Percentiles rank a stretch among this genome's conserved stretches.
These are phyloP conservation scores for Quercus robur DNA, from an alignment of 306 rosid genomes.

Conservation along the genomic window DNA sequence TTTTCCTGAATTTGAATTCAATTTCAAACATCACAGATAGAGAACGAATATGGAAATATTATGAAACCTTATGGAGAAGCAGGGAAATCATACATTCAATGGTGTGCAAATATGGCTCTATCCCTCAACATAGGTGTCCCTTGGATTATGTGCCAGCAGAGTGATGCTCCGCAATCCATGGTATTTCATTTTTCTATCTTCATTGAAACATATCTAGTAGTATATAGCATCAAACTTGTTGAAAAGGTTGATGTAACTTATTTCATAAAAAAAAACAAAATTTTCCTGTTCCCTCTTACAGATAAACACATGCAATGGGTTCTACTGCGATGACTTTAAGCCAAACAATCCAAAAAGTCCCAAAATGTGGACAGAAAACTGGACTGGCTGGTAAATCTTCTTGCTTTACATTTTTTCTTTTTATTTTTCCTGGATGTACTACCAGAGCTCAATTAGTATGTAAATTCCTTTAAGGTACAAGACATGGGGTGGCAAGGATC, in stretches of 20 bases:
- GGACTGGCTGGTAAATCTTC: conserved; percentile 15
- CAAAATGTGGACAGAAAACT: conserved; percentile 32
- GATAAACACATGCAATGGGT: conserved; percentile 35
- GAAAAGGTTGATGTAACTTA: too few species aligned
- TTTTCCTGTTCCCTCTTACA: neutral
- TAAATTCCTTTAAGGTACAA: neutral
- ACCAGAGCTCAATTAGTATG: neutral
- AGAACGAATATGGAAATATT: conserved; percentile 33
- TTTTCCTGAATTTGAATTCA: too few species aligned
- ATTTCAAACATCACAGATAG: conserved; percentile 17
- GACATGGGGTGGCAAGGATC: conserved; percentile 17
- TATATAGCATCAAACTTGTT: neutral
- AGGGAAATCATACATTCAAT: conserved; percentile 14
- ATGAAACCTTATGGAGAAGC: conserved; percentile 13
- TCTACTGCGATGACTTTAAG: conserved; percentile 19
- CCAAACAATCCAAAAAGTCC: conserved; percentile 26
- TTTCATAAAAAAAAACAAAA: neutral
- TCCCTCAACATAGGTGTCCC: conserved; percentile 21
- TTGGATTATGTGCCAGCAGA: conserved; percentile 33
- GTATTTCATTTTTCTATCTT: neutral
- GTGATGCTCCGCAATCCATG: conserved; percentile 23
- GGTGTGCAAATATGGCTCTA: conserved; percentile 24
- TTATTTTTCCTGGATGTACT: neutral
- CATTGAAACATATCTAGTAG: too few species aligned
- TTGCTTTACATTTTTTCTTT: neutral